Conservation (phyloP, 129 eudicot genomes). For the Flaveria sonorensis region DNA sequence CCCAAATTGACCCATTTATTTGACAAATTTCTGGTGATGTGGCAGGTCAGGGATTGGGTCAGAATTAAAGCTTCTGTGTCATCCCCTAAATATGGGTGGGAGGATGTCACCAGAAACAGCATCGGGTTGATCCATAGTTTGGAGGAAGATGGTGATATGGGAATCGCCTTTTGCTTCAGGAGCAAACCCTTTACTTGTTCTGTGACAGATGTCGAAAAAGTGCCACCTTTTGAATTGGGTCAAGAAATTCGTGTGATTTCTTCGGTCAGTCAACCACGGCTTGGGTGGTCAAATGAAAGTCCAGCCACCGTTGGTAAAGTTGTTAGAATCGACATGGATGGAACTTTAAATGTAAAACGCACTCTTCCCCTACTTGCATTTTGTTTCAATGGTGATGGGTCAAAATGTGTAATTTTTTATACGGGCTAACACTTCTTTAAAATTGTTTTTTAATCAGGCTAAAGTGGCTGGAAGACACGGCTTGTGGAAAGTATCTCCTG, state of each 20-base stretch:
- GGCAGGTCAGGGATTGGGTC: constrained; percentile 97
- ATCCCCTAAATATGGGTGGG: constrained; percentile 99
- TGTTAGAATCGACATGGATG: constrained; percentile 94
- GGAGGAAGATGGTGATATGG: constrained; percentile 99
- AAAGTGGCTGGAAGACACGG: constrained; percentile 79
- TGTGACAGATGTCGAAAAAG: constrained; percentile 92
- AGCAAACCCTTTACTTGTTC: constrained; percentile 93
- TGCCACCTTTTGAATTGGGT: constrained; percentile 90
- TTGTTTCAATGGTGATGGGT: not conserved
- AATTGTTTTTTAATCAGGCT: constrained; percentile 49
- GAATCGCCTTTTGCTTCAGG: constrained; percentile 91
- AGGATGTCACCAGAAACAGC: constrained; percentile 82
- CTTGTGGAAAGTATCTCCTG: constrained; percentile 95
- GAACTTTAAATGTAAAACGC: constrained; percentile 70
- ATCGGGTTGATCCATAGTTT: constrained; percentile 89
- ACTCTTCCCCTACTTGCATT: constrained; percentile 10
- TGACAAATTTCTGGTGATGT: constrained; percentile 18
- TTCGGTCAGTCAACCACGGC: constrained; percentile 88
- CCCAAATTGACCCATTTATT: not conserved
- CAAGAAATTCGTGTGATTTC: constrained; percentile 84
- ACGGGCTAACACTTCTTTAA: not conserved
- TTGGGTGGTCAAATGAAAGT: constrained; percentile 94
- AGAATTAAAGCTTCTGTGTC: constrained; percentile 89
- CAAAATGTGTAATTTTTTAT: not conserved
- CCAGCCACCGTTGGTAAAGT: constrained; percentile 93